These are phyloP conservation scores for Saraca asoca DNA, from an alignment of 331 rosid species.

Conservation along the genomic window DNA sequence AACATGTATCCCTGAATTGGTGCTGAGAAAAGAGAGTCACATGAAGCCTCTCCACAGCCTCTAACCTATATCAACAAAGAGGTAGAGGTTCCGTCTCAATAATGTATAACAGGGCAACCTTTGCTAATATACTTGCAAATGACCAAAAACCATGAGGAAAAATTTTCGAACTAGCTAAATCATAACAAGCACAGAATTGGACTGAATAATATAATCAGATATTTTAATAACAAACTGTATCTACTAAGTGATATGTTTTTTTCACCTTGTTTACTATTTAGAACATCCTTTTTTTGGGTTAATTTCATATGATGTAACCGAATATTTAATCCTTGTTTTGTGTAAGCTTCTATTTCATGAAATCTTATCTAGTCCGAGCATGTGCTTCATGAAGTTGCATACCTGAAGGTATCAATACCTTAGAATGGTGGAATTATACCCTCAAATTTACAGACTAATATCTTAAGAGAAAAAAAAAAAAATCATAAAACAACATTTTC, in stretches of 20 bases:
- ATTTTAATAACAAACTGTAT: neutral
- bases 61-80: conserved; percentile 57
- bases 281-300: neutral
- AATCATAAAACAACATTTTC: neutral
- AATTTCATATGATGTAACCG: neutral
- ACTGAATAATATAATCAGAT: neutral
- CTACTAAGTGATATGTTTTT: too few species aligned
- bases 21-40: conserved; percentile 87
- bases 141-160: neutral
- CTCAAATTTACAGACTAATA: too few species aligned
- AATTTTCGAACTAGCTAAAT: neutral
- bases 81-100: conserved; percentile 15
- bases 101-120: neutral
- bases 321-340: too few species aligned
- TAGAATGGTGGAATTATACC: conserved; percentile 9
- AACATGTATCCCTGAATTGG: conserved; percentile 89
- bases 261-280: neutral
- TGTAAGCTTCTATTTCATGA: conserved; percentile 7
- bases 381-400: conserved; percentile 7
- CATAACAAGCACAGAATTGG: neutral
- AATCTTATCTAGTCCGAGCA: neutral
- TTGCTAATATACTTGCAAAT: neutral
- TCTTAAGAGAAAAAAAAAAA: neutral
- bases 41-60: conserved; percentile 92
- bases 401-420: conserved; percentile 17